Evolutionary conservation across 129 eudicot genomes (phyloP), one percentile per base, ranked within the genome.

Genomic region (Flaveria ramosissima): DNA sequence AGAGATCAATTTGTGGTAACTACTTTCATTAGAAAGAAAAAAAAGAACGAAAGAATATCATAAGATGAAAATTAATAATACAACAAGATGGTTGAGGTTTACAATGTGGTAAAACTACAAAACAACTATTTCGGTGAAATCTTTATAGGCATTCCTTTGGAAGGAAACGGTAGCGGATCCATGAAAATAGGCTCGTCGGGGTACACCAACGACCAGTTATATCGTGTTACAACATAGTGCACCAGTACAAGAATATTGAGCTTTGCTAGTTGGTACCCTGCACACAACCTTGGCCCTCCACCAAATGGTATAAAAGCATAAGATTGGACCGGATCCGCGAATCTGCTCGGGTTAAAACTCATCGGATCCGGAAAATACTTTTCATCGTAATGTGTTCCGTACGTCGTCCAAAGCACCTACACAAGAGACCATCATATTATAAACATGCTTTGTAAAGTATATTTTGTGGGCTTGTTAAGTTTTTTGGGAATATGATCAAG

Each of bases 161-260:
- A 88, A 52, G 98, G 96, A 17, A 83, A 76, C 1, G 96, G 98
- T 48, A 92, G 89, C 26, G 98, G 98, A 76, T 89, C 89, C 81
- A 82, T 75, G 48, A 76, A 67, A 70, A 92, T 80, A 43, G 84
- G 88, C 68, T 92, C 96, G 2, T 92, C 88, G 2, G 89, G 89
- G 51, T 57, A 26, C 4, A 82, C 60, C 67, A 90, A 65, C 8
- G 94, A 88, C 96, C 94, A 92, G 16, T 85, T 75, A 30, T 81
- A 92, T 63, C 78, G 74, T 15, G 91, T 92, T 21, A 90, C 96
- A 24, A 92, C 89, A 57, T 84, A 84, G 76, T 90, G 98, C 19
- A 90, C 15, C 51, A 11, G 51, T 46, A 11, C 15, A 0, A 71
- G 85, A 10, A 77, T 47, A 20, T 50, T 73, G 0, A 82, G 39